Conservation (phyloP, 2,329 filamentous ascomycete genomes). For the Nannizziopsis barbatae region DNA sequence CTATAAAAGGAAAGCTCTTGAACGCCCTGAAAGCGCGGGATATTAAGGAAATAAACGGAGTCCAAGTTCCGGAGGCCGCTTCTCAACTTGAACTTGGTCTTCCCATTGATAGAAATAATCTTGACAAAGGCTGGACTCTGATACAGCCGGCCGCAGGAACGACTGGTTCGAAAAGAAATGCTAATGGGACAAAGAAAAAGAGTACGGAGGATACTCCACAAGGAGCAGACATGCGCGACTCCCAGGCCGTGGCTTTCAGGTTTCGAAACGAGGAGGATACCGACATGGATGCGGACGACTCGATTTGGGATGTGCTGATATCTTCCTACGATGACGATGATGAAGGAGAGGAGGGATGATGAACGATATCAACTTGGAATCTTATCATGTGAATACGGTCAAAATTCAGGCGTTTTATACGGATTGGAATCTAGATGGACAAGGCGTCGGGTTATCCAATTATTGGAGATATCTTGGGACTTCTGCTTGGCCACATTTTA, state of each 20-base stretch:
- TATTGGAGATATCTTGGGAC: no score
- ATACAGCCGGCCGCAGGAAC: conserved; percentile 27
- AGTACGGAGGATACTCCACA: conserved; percentile 24
- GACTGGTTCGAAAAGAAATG: conserved; percentile 20
- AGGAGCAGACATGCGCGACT: conserved; percentile 32
- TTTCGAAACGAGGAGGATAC: conserved; percentile 23
- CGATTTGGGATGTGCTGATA: conserved; percentile 17
- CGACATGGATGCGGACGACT: conserved; percentile 24
- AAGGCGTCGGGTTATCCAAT: no score
- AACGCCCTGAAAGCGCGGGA: conserved; percentile 41
- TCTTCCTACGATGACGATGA: conserved; percentile 17
- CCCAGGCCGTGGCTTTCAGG: conserved; percentile 32
- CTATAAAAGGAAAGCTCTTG: conserved; percentile 49
- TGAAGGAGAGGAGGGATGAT: conserved; percentile 7
- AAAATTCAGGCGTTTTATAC: no score
- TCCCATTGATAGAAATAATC: conserved; percentile 38
- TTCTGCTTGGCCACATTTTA: no score
- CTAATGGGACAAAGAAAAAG: conserved; percentile 21
- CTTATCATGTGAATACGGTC: no score
- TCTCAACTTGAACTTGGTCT: conserved; percentile 39
- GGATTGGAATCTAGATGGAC: no score
- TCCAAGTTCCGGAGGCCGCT: conserved; percentile 29
- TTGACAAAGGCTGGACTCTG: conserved; percentile 40
- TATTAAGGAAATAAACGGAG: conserved; percentile 30
- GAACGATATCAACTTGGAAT: neutral